Conservation (phyloP, 352 stramenopile species). For the Phytophthora citrophthora region DNA sequence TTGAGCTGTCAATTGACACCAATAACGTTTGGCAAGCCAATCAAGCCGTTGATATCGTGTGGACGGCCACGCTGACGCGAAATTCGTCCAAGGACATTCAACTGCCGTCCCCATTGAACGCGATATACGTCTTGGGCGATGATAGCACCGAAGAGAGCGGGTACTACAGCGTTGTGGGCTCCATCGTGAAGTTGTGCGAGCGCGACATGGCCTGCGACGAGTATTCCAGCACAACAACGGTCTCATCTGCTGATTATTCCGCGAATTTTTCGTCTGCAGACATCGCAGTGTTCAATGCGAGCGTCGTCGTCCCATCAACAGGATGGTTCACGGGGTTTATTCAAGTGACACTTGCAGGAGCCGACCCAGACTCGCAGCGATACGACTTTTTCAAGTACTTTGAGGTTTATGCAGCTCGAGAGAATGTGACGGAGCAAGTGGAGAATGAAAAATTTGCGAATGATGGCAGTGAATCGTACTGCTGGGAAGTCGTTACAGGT, state of each 20-base stretch:
- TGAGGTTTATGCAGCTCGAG: conserved; percentile 45
- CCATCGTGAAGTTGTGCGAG: conserved; percentile 55
- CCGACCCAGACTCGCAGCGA: conserved; percentile 31
- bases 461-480: conserved; percentile 46
- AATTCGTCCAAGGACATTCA: conserved; percentile 47
- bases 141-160: conserved; percentile 18
- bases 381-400: conserved; percentile 71
- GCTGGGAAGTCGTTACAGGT: conserved; percentile 48
- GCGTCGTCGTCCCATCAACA: conserved; percentile 36
- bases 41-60: conserved; percentile 31
- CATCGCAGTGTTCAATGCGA: conserved; percentile 41
- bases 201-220: conserved; percentile 46
- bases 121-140: conserved; percentile 23
- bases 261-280: conserved; percentile 43
- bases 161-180: conserved; percentile 57
- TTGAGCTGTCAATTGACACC: conserved; percentile 40
- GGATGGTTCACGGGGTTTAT: conserved; percentile 49
- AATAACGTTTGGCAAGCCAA: conserved; percentile 38
- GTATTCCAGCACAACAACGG: conserved; percentile 37
- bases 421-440: conserved; percentile 27
- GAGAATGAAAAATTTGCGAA: conserved; percentile 32
- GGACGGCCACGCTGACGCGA: conserved; percentile 42
- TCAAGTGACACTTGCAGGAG: conserved; percentile 51
- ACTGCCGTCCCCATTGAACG: conserved; percentile 50
- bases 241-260: conserved; percentile 30